Evolutionary conservation across 2,329 filamentous ascomycete genomes (phyloP).

Genomic region (Metarhizium robertsii): DNA sequence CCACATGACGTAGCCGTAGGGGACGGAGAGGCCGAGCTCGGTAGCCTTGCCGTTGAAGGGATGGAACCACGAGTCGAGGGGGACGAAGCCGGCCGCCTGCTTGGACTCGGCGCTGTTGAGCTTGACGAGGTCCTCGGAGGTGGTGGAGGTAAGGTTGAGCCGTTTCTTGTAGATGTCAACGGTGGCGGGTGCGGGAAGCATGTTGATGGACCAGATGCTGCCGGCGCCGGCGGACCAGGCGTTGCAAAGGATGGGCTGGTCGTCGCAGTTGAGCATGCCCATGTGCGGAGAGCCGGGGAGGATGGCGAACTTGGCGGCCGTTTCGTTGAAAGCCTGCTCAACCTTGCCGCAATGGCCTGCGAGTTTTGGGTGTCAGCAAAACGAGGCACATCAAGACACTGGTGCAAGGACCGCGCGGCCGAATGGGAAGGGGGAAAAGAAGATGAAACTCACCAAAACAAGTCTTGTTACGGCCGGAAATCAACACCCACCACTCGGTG

Average conservation of each 20-base stretch:
- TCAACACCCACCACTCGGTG: conserved; percentile 67
- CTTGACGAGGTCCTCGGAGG: conserved; percentile 51
- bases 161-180: conserved; percentile 56
- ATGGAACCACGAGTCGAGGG: conserved; percentile 60
- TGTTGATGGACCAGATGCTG: conserved; percentile 56
- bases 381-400: background rate
- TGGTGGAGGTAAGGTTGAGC: conserved; percentile 61
- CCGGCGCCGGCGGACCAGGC: conserved; percentile 58
- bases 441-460: conserved; percentile 49
- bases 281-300: conserved; percentile 56
- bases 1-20: conserved; percentile 60
- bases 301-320: conserved; percentile 53
- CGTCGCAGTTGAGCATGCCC: conserved; percentile 64
- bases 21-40: conserved; percentile 51
- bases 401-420: background rate
- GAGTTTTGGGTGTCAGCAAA: background rate
- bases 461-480: conserved; percentile 70
- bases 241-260: conserved; percentile 67
- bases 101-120: conserved; percentile 43
- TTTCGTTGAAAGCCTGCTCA: conserved; percentile 58
- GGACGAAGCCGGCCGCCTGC: conserved; percentile 41
- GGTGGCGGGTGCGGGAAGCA: conserved; percentile 54
- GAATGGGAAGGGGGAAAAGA: background rate
- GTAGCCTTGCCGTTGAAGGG: conserved; percentile 62
- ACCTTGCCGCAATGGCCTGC: conserved; percentile 54